Evolutionary conservation across 108 stramenopile species (phyloP), one percentile per base, ranked within the genome.

Genomic region (Skeletonema menzelii): DNA sequence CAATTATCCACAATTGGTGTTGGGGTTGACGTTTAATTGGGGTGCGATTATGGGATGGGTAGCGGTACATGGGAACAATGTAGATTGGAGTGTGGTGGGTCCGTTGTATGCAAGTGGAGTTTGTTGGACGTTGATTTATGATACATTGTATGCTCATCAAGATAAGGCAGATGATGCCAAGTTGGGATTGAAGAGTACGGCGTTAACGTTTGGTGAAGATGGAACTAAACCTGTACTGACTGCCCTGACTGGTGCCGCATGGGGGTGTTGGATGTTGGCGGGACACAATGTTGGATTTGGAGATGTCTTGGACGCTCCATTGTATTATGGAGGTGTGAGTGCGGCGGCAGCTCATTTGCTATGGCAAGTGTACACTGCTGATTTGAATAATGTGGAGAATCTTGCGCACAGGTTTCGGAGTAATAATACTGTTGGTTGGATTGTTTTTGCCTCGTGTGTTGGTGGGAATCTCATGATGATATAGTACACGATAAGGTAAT

Each of bases 141-240:
- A 99, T 84, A 99, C 98, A 8, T 68, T 99, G 32, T 99, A 99
- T 84, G 99, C 97, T 11, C 95, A 99, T 81, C 99, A 99, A 85
- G 99, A 98, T 79, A 97, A 95, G 85, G 66, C 38, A 11, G 98
- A 98, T 70, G 98, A 98, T 80, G 74, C 75, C 46, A 84, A 83
- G 56, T 72, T 99, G 15, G 97, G 96, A 37, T 82, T 99, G 24
- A 79, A 90, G 65, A 94, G 93, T 42, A 95, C 97, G 17, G 97
- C 97, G 1, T 76, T 98, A 65, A 84, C 88, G 5, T 94, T 97
- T 85, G 97, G 97, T 19, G 88, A 87, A 12, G 46, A 86, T 1
- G 64, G 49, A 12, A 93, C 91, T 13, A 96, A 93, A 77, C 90
- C 83, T 11, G 75, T 95, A 17, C 59, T 93, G 28, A 76, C 86